A percentile compares a stretch with the other conserved stretches of the same genome.
phyloP scores from a whole-genome alignment of 78 protist species.

The Dictyostelium brefeldianum region DNA sequence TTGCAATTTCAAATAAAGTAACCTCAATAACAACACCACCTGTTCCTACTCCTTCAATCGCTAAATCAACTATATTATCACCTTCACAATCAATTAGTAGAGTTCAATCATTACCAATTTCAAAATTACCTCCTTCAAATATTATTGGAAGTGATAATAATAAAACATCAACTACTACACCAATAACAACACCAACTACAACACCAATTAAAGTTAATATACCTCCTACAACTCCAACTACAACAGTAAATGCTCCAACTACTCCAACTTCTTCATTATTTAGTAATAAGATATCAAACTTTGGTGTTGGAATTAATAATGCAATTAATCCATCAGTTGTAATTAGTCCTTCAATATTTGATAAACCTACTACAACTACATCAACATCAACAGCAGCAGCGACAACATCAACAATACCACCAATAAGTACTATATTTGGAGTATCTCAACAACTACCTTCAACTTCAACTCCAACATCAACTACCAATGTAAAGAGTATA shows the following conservation, averaged over 20 bases:
- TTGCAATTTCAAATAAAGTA: background rate
- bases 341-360: background rate
- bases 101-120: background rate
- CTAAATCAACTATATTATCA: background rate
- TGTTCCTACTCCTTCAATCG: background rate
- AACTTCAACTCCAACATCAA: background rate
- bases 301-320: background rate
- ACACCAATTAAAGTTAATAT: background rate
- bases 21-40: background rate
- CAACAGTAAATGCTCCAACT: background rate
- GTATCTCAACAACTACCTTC: background rate
- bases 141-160: background rate
- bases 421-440: too few species aligned
- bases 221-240: background rate
- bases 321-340: background rate
- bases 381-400: background rate
- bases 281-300: constrained; percentile 12
- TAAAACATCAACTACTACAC: constrained; percentile 1
- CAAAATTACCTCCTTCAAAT: background rate
- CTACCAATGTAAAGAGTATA: background rate
- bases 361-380: background rate
- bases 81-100: background rate
- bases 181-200: constrained; percentile 15
- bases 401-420: background rate
- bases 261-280: background rate